Conservation (phyloP, 2,329 filamentous ascomycete species). For the Fusarium miscanthi region DNA sequence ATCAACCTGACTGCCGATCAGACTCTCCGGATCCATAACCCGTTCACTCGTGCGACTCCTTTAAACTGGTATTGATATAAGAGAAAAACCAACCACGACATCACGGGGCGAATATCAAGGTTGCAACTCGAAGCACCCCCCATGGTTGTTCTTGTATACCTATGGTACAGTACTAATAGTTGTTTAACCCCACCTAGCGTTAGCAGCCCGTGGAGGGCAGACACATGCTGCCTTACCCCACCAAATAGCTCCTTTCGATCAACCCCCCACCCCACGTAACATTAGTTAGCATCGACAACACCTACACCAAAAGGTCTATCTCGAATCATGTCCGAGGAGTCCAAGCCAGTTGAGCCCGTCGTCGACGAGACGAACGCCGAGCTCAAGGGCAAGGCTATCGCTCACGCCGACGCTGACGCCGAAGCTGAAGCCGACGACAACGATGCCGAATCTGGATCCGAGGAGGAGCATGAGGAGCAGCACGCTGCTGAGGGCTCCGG, state of each 20-base stretch:
- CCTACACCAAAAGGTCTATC: conserved; percentile 18
- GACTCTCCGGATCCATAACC: not conserved
- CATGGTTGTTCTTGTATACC: not conserved
- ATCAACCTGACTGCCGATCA: not conserved
- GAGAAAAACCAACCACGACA: not conserved
- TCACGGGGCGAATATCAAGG: not conserved
- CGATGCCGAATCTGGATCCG: conserved; percentile 58
- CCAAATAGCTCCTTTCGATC: conserved; percentile 38
- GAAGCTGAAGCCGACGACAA: conserved; percentile 61
- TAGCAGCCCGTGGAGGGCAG: not conserved
- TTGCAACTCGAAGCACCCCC: not conserved
- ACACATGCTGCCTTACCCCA: conserved; percentile 42
- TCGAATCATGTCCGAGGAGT: conserved; percentile 65
- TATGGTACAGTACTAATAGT: not conserved
- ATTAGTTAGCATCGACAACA: conserved; percentile 31
- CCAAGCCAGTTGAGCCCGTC: conserved; percentile 68
- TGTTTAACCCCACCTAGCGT: not conserved
- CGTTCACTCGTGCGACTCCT: not conserved
- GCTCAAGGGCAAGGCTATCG: conserved; percentile 59
- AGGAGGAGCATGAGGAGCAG: conserved; percentile 52
- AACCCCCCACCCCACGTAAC: conserved; percentile 23
- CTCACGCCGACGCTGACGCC: conserved; percentile 52
- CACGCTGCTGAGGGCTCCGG: conserved; percentile 52
- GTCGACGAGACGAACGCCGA: conserved; percentile 62
- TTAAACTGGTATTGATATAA: no score